phyloP scores from a whole-genome alignment of 2,329 filamentous ascomycete genomes.

The Fusarium sacchari region DNA sequence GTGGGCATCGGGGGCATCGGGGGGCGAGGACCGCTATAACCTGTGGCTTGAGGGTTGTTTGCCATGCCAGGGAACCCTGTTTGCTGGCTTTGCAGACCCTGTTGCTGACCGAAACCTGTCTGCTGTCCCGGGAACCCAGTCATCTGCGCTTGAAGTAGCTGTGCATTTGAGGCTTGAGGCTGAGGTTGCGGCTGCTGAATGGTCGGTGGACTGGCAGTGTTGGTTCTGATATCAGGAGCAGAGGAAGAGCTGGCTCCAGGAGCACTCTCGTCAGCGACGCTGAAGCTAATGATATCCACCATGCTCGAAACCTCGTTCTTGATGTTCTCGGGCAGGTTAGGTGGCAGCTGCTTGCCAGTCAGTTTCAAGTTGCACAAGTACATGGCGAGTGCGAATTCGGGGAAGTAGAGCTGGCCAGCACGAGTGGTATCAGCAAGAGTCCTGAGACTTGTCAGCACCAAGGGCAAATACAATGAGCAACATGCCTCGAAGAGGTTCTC shows the following conservation, averaged over 20 bases:
- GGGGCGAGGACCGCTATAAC: conserved; percentile 86
- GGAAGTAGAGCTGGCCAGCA: conserved; percentile 94
- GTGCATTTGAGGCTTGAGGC: conserved; percentile 77
- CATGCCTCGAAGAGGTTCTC: conserved; percentile 29
- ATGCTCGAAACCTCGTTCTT: conserved; percentile 98
- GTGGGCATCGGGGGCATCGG: conserved; percentile 85
- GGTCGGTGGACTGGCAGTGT: conserved; percentile 60
- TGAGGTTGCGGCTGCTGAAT: conserved; percentile 78
- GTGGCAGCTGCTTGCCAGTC: conserved; percentile 84
- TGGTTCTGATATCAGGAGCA: conserved; percentile 66
- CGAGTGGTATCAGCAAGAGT: conserved; percentile 94
- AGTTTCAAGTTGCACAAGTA: conserved; percentile 96
- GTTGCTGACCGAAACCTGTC: conserved; percentile 67
- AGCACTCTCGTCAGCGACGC: conserved; percentile 76
- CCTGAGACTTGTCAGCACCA: conserved; percentile 59
- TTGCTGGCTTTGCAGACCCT: conserved; percentile 71
- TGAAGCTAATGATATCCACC: conserved; percentile 99
- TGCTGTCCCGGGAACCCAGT: conserved; percentile 72
- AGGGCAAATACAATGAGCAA: neutral
- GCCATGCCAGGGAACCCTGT: conserved; percentile 75
- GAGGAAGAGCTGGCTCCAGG: conserved; percentile 68
- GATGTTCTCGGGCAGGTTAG: conserved; percentile 81
- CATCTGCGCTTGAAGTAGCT: conserved; percentile 72
- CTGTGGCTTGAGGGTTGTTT: conserved; percentile 76
- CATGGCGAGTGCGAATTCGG: conserved; percentile 97